phyloP scores from a whole-genome alignment of 164 flowering plant genomes.

The Euptelea pleiosperma region DNA sequence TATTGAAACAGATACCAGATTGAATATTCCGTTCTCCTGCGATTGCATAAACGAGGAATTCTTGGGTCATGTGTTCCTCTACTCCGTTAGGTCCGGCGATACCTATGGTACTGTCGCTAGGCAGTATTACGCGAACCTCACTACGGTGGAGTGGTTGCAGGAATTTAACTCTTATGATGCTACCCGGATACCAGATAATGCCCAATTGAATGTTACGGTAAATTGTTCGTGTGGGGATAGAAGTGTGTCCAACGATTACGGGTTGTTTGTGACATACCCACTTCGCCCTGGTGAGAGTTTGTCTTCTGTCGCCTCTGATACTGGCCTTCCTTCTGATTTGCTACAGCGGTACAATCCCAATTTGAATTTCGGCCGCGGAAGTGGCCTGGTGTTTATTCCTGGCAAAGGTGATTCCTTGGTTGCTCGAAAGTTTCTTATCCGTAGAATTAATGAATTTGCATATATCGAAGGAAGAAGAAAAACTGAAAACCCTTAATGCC shows the following conservation, averaged over 20 bases:
- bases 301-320: conserved; percentile 21
- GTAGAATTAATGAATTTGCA: not conserved
- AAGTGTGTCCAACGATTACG: conserved; percentile 29
- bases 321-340: conserved; percentile 11
- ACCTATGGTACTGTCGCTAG: conserved; percentile 22
- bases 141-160: conserved; percentile 15
- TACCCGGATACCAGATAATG: conserved; percentile 16
- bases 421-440: not conserved
- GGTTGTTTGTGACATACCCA: conserved; percentile 51
- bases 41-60: conserved; percentile 26
- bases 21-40: conserved; percentile 44
- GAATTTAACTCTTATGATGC: conserved; percentile 10
- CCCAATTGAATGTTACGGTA: conserved; percentile 32
- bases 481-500: not conserved
- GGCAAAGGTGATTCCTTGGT: conserved; percentile 27
- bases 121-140: conserved; percentile 22
- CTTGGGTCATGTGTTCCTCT: conserved; percentile 22
- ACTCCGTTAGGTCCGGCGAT: conserved; percentile 3
- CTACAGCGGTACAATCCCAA: conserved; percentile 30
- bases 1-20: conserved; percentile 14
- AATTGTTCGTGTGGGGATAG: conserved; percentile 50
- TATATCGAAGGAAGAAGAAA: not conserved
- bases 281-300: conserved; percentile 31
- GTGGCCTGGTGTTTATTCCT: conserved; percentile 33
- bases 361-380: conserved; percentile 23